These are phyloP conservation scores for Pleurotus ostreatus DNA, from an alignment of 768 basidiomycete genomes.

Conservation along the genomic window DNA sequence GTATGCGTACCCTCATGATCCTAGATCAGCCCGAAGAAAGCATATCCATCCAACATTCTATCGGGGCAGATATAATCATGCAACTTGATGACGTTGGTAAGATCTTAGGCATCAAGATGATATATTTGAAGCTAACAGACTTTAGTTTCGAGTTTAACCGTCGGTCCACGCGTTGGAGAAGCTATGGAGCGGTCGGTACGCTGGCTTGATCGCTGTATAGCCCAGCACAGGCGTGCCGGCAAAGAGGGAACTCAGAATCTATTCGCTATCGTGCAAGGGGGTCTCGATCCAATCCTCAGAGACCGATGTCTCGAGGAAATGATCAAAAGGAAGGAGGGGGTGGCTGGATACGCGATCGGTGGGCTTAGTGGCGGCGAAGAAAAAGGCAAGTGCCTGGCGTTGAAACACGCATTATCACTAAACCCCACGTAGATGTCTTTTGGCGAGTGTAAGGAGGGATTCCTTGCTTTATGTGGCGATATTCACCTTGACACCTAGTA, in stretches of 20 bases:
- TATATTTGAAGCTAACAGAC: not conserved
- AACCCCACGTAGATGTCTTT: constrained; percentile 54
- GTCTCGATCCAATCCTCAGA: constrained; percentile 66
- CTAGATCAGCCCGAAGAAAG: constrained; percentile 77
- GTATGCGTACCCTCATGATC: constrained; percentile 2
- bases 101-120: constrained; percentile 17
- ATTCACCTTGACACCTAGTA: constrained; percentile 35
- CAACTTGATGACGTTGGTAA: constrained; percentile 88
- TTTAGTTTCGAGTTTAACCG: constrained; percentile 74
- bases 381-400: not conserved
- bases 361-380: constrained; percentile 90
- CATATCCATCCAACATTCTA: constrained; percentile 85
- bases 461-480: not conserved
- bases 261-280: constrained; percentile 91
- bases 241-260: constrained; percentile 69
- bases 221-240: constrained; percentile 66
- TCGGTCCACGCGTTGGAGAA: constrained; percentile 78
- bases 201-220: constrained; percentile 89
- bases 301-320: constrained; percentile 79
- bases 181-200: constrained; percentile 86
- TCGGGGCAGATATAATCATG: constrained; percentile 94
- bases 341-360: constrained; percentile 90
- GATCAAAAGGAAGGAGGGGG: constrained; percentile 66
- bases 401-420: no score
- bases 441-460: constrained; percentile 70